Percentiles rank a stretch among this genome's conserved stretches.
These are phyloP conservation scores for Pichia sp. DNA, from an alignment of 1,139 yeast species.

Conservation along the genomic window DNA sequence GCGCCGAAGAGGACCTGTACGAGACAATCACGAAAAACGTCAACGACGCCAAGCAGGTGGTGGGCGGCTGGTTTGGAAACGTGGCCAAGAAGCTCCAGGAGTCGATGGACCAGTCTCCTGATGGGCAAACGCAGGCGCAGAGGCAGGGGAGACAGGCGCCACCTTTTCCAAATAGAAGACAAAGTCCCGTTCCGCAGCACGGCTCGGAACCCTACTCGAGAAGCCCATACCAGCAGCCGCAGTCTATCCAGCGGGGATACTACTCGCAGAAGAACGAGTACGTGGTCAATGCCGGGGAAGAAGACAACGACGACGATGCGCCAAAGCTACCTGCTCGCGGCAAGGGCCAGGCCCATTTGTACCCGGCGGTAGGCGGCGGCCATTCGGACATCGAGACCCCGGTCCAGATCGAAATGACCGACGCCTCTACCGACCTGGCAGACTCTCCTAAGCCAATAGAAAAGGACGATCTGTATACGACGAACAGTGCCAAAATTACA, in stretches of 20 bases:
- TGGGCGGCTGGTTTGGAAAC: conserved; percentile 79
- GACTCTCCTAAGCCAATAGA: background rate
- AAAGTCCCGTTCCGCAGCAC: background rate
- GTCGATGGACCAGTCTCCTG: conserved; percentile 19
- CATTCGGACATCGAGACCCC: background rate
- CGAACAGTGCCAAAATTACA: conserved; percentile 10
- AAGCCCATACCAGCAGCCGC: conserved; percentile 11
- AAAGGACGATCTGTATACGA: conserved; percentile 3
- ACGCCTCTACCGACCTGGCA: background rate
- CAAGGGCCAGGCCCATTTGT: conserved; percentile 6
- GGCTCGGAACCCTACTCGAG: background rate
- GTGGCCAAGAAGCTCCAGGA: conserved; percentile 53
- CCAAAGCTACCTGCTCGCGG: conserved; percentile 13
- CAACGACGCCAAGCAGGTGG: conserved; percentile 75
- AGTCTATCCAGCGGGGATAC: conserved; percentile 4
- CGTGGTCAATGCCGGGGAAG: conserved; percentile 1
- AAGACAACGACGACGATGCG: conserved; percentile 1
- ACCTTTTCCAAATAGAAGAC: background rate
- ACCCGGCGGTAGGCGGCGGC: conserved; percentile 12
- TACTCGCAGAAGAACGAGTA: background rate
- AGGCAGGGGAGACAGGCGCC: background rate
- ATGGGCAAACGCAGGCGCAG: background rate
- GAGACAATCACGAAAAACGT: conserved; percentile 69
- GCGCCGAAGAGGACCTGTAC: conserved; percentile 48
- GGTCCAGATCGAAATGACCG: conserved; percentile 7